Percentiles rank a stretch among this genome's conserved stretches.
Evolutionary conservation across 1,139 yeast genomes (phyloP).

Genomic region (Candida dubliniensis): DNA sequence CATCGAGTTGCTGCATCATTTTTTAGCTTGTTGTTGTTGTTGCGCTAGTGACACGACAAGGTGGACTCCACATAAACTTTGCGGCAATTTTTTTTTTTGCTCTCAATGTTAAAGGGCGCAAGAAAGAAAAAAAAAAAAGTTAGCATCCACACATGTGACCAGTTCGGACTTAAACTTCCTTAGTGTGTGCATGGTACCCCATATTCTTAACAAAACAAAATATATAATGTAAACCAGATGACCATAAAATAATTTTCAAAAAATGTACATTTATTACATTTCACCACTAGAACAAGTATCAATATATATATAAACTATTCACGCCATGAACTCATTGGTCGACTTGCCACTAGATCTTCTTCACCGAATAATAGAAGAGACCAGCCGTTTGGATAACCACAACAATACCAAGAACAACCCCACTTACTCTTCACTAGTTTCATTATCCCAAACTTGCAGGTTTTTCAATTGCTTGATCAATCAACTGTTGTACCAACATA

Average conservation of each 20-base stretch:
- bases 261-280: too few species aligned
- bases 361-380: neutral
- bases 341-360: neutral
- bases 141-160: neutral
- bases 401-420: neutral
- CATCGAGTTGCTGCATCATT: neutral
- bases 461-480: slow-evolving; percentile 10
- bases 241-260: too few species aligned
- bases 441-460: slow-evolving; percentile 10
- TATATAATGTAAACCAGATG: too few species aligned
- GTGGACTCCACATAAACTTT: neutral
- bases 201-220: too few species aligned
- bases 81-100: neutral
- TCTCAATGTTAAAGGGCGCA: neutral
- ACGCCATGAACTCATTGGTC: too few species aligned
- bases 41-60: too few species aligned
- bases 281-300: too few species aligned
- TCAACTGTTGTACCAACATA: slow-evolving; percentile 11
- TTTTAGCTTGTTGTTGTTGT: neutral
- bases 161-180: neutral
- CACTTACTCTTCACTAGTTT: neutral
- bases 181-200: neutral
- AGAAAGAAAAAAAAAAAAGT: neutral
- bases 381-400: neutral
- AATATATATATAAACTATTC: too few species aligned